phyloP scores from a whole-genome alignment of 495 filamentous ascomycete species.

The Neurospora intermedia region DNA sequence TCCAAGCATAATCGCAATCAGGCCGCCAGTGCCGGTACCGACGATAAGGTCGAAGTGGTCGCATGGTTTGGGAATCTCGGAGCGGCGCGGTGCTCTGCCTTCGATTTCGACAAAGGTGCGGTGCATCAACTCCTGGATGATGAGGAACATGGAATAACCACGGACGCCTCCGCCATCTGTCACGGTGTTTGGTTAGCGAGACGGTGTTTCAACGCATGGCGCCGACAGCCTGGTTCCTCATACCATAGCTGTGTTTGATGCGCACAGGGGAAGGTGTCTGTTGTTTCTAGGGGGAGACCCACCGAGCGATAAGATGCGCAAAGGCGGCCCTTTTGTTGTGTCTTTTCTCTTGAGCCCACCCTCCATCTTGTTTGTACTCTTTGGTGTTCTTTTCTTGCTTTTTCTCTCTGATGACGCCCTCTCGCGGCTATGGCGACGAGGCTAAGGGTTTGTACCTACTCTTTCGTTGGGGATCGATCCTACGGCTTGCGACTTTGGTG shows the following conservation, averaged over 20 bases:
- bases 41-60: conserved; percentile 97
- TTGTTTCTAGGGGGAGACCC: conserved; percentile 22
- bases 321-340: conserved; percentile 85
- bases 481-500: no score
- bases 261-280: neutral
- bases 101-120: conserved; percentile 77
- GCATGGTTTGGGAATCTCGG: conserved; percentile 92
- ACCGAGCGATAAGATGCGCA: conserved; percentile 88
- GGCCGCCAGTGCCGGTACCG: conserved; percentile 86
- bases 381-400: neutral
- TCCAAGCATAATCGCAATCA: conserved; percentile 95
- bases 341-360: conserved; percentile 56
- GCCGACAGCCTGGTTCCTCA: neutral
- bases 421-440: neutral
- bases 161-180: conserved; percentile 92
- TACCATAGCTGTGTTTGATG: neutral
- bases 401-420: neutral
- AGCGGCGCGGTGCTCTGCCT: conserved; percentile 68
- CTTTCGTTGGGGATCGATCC: neutral
- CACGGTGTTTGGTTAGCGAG: neutral
- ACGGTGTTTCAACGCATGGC: neutral
- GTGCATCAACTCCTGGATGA: conserved; percentile 95
- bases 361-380: conserved; percentile 10
- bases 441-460: neutral
- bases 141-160: conserved; percentile 92